phyloP scores from a whole-genome alignment of 2,329 filamentous ascomycete species.

The Calonectria pseudoturangicola region DNA sequence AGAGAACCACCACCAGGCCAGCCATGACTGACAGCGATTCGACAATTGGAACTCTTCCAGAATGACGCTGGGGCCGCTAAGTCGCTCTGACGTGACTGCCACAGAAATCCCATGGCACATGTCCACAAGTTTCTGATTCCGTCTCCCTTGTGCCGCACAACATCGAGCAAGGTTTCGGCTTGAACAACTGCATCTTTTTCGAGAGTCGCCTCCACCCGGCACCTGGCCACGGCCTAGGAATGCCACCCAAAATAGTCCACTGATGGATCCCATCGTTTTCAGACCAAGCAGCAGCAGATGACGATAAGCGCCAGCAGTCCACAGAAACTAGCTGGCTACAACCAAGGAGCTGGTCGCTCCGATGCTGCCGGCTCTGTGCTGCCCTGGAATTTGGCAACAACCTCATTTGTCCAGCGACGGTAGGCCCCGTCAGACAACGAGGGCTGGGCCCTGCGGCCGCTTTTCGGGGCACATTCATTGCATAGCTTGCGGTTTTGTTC shows the following conservation, averaged over 20 bases:
- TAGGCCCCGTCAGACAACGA: conserved; percentile 25
- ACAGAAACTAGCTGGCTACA: conserved; percentile 7
- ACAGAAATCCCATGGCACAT: conserved; percentile 53
- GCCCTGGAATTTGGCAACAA: conserved; percentile 16
- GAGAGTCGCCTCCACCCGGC: conserved; percentile 21
- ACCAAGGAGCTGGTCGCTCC: conserved; percentile 22
- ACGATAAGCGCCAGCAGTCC: conserved; percentile 26
- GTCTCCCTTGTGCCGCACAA: conserved; percentile 34
- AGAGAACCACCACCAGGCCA: conserved; percentile 40
- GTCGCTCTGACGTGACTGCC: conserved; percentile 52
- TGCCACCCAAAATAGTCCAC: conserved; percentile 28
- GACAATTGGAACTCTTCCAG: conserved; percentile 58
- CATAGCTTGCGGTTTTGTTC: conserved; percentile 22
- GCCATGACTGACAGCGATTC: conserved; percentile 52
- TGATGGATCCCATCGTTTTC: conserved; percentile 20
- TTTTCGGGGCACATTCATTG: conserved; percentile 24
- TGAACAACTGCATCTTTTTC: conserved; percentile 32
- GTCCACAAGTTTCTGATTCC: conserved; percentile 41
- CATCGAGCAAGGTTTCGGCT: conserved; percentile 45
- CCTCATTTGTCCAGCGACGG: conserved; percentile 15
- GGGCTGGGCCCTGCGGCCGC: conserved; percentile 22
- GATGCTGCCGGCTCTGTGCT: conserved; percentile 22
- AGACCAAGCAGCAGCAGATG: conserved; percentile 27
- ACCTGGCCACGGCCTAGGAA: conserved; percentile 25
- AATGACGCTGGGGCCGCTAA: conserved; percentile 52